phyloP scores from a whole-genome alignment of 148 eudicot species.

The Rhododendron griersonianum region DNA sequence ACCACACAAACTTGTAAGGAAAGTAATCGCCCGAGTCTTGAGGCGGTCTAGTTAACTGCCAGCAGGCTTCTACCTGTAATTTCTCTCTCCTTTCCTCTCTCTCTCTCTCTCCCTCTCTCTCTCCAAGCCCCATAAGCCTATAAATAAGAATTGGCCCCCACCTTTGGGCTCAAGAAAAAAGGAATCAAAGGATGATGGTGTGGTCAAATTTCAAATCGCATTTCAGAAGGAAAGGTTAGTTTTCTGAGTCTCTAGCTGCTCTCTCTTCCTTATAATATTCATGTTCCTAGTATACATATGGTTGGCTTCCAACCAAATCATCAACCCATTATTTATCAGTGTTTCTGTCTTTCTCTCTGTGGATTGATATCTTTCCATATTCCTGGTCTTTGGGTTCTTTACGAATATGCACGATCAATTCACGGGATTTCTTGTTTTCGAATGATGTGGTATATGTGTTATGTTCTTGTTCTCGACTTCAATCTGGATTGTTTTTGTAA shows the following conservation, averaged over 20 bases:
- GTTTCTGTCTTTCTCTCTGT: neutral
- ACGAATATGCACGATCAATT: neutral
- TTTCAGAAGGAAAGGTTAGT: neutral
- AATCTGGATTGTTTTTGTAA: neutral
- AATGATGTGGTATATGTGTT: neutral
- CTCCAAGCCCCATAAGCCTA: neutral
- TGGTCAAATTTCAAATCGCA: neutral
- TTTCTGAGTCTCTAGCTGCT: neutral
- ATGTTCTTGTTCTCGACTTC: neutral
- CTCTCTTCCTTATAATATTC: neutral
- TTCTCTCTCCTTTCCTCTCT: neutral
- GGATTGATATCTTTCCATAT: neutral
- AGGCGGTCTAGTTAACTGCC: neutral
- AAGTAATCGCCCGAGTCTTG: neutral
- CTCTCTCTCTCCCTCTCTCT: neutral
- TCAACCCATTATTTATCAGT: neutral
- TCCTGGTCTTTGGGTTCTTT: neutral
- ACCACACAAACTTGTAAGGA: neutral
- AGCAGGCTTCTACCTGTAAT: neutral
- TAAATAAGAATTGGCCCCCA: neutral
- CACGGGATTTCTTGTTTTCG: neutral
- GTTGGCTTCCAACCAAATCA: neutral
- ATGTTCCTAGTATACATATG: neutral
- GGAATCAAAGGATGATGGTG: neutral
- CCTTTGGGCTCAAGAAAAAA: neutral